Evolutionary conservation across 2,329 filamentous ascomycete species (phyloP), one percentile per base, ranked within the genome.

Genomic region (Biscogniauxia mediterranea): DNA sequence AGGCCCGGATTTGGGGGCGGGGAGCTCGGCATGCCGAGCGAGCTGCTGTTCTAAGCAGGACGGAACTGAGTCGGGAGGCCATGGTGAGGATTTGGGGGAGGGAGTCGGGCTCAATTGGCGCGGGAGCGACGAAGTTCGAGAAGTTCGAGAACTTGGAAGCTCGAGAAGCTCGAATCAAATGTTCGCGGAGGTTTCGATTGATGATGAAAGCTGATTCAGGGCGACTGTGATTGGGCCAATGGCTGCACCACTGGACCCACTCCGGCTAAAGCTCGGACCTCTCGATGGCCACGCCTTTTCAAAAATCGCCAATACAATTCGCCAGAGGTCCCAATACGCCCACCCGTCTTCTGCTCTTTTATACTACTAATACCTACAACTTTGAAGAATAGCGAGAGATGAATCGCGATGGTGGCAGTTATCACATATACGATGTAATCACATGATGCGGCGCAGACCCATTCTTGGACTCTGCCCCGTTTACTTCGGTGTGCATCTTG

Each of bases 41-140:
- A 70, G 85, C 80, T 75, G 85, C 86, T 72, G 87, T 86, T 79
- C 91, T 85, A 78, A 92, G 81, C 73, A 91, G 78, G 75, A 89
- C 84, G 54, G 92, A 90, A 63, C 88, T 84, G 75, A 96, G 80
- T 82, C 89, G 94, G 77, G 90, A 93, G 76, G 92, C 90, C 93
- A 97, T 96, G 67, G 69, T 73, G 72, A 71, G 63, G 23, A 23
- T 23, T 2, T 23, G 23, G 23, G 64, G 7, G 28, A 32, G 28
- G 28, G 63, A 70, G 56, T 66, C 59, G 64, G 67, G 61, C 53
- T 66, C 69, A 67, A 73, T 73, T 68, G 66, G 64, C 62, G 62
- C 64, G 54, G 15, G 52, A 57, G 62, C 54, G 61, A 57, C 63
- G 65, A 67, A 55, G 65, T 65, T 68, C 57, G 32, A 59, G 54